Percentiles rank a stretch among this genome's conserved stretches.
Conservation (phyloP, 139 green algal species). For the Chlamydomonas sphaeroides region DNA sequence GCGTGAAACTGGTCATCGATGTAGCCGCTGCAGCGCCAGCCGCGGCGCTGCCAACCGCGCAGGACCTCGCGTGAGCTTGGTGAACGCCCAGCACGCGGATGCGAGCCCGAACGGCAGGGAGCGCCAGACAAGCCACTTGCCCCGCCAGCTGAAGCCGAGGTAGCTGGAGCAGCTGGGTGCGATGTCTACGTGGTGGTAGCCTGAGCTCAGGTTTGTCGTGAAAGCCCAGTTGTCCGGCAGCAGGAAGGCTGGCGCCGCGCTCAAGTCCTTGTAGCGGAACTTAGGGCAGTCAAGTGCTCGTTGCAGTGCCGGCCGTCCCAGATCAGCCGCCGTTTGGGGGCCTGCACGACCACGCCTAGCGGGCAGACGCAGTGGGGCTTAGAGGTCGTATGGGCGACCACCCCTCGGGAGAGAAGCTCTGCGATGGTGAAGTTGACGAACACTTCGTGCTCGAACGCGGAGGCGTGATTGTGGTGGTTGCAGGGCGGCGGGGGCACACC, state of each 20-base stretch:
- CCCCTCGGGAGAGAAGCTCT: neutral
- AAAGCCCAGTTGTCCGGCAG: slow-evolving; percentile 18
- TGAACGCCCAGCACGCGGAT: slow-evolving; percentile 23
- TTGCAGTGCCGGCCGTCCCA: too few species aligned
- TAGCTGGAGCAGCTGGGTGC: neutral
- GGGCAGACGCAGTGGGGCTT: slow-evolving; percentile 2
- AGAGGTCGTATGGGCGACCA: neutral
- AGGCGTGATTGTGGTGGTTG: neutral
- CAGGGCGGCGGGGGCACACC: neutral
- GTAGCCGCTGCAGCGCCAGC: neutral
- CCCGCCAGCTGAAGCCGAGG: slow-evolving; percentile 6
- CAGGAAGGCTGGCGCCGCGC: neutral
- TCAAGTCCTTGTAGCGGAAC: too few species aligned
- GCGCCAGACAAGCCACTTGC: slow-evolving; percentile 5
- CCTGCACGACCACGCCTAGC: slow-evolving; percentile 3
- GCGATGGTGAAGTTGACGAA: neutral
- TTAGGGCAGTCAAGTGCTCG: too few species aligned
- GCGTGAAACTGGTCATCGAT: slow-evolving; percentile 18
- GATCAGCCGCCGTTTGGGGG: neutral
- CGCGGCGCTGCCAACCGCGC: neutral
- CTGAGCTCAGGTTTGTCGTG: neutral
- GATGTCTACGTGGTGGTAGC: slow-evolving; percentile 23
- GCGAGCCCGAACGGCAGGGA: slow-evolving; percentile 34
- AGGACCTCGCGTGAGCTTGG: slow-evolving; percentile 34
- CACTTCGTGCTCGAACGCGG: neutral